Percentiles rank a stretch among this genome's conserved stretches.
phyloP scores from a whole-genome alignment of 2,329 filamentous ascomycete species.

The Alternaria sp. region DNA sequence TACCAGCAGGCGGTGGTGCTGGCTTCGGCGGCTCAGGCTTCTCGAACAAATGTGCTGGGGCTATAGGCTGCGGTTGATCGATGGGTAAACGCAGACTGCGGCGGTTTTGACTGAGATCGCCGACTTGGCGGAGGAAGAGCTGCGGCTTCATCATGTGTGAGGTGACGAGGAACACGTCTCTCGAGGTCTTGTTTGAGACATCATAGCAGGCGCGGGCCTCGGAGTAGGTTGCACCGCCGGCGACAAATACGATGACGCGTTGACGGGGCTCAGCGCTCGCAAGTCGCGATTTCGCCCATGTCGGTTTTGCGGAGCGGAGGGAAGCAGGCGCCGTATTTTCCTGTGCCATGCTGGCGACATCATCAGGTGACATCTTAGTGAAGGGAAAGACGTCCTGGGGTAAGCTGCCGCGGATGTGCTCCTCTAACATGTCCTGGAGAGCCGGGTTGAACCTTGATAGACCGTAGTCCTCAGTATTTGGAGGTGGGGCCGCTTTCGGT shows the following conservation, averaged over 20 bases:
- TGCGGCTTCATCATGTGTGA: constrained; percentile 91
- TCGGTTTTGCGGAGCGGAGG: constrained; percentile 88
- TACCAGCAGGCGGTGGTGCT: constrained; percentile 56
- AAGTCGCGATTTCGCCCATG: constrained; percentile 86
- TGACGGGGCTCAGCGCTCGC: constrained; percentile 82
- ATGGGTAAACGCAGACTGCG: constrained; percentile 79
- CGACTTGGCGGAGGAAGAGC: constrained; percentile 81
- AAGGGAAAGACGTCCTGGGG: constrained; percentile 55
- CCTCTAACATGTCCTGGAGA: constrained; percentile 84
- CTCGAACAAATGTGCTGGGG: constrained; percentile 87
- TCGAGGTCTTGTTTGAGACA: constrained; percentile 71
- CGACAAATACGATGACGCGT: constrained; percentile 91
- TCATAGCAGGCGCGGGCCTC: constrained; percentile 92
- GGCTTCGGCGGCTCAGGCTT: constrained; percentile 65
- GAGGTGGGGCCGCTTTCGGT: constrained; percentile 62
- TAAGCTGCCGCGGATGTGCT: constrained; percentile 52
- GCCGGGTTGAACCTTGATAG: constrained; percentile 87
- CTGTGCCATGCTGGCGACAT: constrained; percentile 63
- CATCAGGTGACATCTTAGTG: constrained; percentile 64
- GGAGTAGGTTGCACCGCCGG: constrained; percentile 91
- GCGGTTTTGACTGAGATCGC: constrained; percentile 77
- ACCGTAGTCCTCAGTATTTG: constrained; percentile 73
- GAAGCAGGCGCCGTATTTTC: constrained; percentile 63
- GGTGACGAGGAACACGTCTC: constrained; percentile 86
- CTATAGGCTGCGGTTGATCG: constrained; percentile 79